Evolutionary conservation across 805 yeast genomes (phyloP).

Genomic region (Cephaloascus fragrans): DNA sequence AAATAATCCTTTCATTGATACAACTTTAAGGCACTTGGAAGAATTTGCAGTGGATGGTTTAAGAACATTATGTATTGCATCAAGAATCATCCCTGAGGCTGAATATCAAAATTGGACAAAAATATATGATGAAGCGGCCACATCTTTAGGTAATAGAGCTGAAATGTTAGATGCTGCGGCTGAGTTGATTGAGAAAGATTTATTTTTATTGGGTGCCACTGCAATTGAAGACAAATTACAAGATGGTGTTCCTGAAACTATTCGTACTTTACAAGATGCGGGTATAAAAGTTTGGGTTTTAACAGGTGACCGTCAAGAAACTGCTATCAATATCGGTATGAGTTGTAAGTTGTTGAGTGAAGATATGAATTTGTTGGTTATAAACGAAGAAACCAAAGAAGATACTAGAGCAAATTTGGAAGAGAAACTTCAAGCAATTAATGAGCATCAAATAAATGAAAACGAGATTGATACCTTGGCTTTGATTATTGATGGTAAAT

Average conservation of each 20-base stretch:
- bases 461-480: conserved; percentile 78
- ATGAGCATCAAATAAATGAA: conserved; percentile 52
- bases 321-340: conserved; percentile 98
- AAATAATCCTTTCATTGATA: conserved; percentile 69
- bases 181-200: conserved; percentile 71
- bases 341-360: conserved; percentile 89
- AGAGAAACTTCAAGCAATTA: conserved; percentile 68
- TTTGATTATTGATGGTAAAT: conserved; percentile 87
- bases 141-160: conserved; percentile 66
- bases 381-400: conserved; percentile 76
- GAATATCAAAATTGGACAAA: conserved; percentile 70
- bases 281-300: conserved; percentile 97
- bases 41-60: conserved; percentile 96
- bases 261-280: conserved; percentile 89
- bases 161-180: conserved; percentile 81
- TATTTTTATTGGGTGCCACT: conserved; percentile 87
- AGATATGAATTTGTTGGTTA: conserved; percentile 87
- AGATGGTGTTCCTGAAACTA: conserved; percentile 98
- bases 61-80: conserved; percentile 88
- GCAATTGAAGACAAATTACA: conserved; percentile 97
- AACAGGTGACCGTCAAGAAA: conserved; percentile 97
- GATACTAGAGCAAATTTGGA: conserved; percentile 66
- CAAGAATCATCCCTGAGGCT: conserved; percentile 65
- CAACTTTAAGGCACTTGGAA: conserved; percentile 81
- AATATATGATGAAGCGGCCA: conserved; percentile 68